phyloP scores from a whole-genome alignment of 1,139 yeast species.

The Zygoascus hellenicus region DNA sequence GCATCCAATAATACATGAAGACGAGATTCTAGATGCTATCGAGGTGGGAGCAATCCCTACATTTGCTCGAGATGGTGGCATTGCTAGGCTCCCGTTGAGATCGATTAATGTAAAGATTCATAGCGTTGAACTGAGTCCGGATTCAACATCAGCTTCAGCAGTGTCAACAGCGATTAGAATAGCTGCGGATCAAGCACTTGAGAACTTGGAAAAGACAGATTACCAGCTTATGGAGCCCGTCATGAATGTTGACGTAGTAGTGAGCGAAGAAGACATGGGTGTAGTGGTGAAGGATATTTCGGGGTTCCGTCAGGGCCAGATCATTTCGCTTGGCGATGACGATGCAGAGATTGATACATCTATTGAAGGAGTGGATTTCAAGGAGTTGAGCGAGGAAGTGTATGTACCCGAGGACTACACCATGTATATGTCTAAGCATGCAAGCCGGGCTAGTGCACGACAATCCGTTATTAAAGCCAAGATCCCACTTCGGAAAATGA shows the following conservation, averaged over 20 bases:
- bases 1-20: constrained; percentile 6
- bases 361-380: constrained; percentile 16
- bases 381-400: constrained; percentile 29
- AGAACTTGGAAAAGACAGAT: constrained; percentile 25
- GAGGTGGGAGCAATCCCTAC: constrained; percentile 51
- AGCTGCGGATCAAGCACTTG: constrained; percentile 40
- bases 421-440: constrained; percentile 37
- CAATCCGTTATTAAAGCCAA: constrained; percentile 60
- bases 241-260: constrained; percentile 70
- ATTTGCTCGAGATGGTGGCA: constrained; percentile 71
- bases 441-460: constrained; percentile 23
- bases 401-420: constrained; percentile 40
- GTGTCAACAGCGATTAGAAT: constrained; percentile 44
- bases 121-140: constrained; percentile 52
- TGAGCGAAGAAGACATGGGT: constrained; percentile 70
- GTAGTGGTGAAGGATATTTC: constrained; percentile 75
- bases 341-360: constrained; percentile 25
- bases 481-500: constrained; percentile 85
- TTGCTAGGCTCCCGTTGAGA: constrained; percentile 57
- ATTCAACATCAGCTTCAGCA: constrained; percentile 39
- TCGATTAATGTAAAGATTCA: constrained; percentile 51
- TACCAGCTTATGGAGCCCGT: constrained; percentile 75
- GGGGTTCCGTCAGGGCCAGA: constrained; percentile 64
- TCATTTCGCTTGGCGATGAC: constrained; percentile 42
- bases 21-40: constrained; percentile 28